phyloP scores from a whole-genome alignment of 179 eudicot species.

The Gypsophila paniculata region DNA sequence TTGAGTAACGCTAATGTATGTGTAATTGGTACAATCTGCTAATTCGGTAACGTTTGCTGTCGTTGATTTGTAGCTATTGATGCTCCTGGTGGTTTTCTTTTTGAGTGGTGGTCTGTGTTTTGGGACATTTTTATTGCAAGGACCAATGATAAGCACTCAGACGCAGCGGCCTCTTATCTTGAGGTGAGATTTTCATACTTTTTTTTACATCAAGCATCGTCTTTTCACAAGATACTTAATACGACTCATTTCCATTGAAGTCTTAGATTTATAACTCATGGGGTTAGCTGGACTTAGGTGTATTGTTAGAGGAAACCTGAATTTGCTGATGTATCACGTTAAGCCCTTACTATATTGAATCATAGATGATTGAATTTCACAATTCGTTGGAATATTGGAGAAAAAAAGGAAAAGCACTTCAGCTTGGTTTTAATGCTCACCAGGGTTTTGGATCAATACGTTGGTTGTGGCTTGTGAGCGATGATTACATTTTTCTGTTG shows the following conservation, averaged over 20 bases:
- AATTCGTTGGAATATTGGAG: neutral
- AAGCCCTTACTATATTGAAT: neutral
- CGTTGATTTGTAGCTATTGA: conserved; percentile 40
- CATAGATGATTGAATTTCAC: conserved; percentile 1
- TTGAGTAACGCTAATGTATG: neutral
- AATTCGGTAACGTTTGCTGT: neutral
- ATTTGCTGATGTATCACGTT: neutral
- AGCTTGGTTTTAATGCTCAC: neutral
- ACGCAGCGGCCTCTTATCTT: conserved; percentile 38
- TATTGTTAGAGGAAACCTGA: neutral
- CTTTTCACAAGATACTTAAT: neutral
- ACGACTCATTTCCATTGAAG: neutral
- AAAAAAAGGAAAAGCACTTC: neutral
- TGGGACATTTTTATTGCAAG: conserved; percentile 56
- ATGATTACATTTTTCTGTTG: neutral
- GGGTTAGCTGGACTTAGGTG: neutral
- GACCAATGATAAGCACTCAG: conserved; percentile 41
- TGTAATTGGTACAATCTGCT: neutral
- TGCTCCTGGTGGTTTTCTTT: conserved; percentile 58
- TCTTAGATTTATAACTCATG: neutral
- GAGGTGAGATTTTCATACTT: conserved; percentile 33
- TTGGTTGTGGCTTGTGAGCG: neutral
- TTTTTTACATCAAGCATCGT: neutral
- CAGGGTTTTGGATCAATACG: neutral
- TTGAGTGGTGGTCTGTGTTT: conserved; percentile 63